Percentiles rank a stretch among this genome's conserved stretches.
phyloP scores from a whole-genome alignment of 441 rosid species.

The Eruca vesicaria region DNA sequence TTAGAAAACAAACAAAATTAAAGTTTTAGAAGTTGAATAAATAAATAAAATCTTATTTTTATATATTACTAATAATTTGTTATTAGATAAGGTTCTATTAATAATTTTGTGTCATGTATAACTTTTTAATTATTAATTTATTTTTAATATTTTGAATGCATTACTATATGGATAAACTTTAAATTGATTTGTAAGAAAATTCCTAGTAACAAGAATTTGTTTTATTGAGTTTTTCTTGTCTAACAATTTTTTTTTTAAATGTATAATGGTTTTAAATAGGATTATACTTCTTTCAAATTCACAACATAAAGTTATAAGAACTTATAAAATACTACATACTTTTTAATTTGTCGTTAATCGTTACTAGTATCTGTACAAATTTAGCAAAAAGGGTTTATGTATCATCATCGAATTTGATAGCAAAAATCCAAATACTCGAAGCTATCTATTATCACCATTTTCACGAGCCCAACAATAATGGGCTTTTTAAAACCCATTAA shows the following conservation, averaged over 20 bases:
- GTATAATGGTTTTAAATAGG: background rate
- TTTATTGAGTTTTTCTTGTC: background rate
- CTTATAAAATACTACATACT: background rate
- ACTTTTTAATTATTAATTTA: no score
- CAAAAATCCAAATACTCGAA: background rate
- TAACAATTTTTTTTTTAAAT: background rate
- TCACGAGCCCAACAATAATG: background rate
- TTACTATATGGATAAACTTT: no score
- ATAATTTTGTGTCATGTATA: no score
- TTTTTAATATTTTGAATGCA: no score
- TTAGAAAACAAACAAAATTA: no score
- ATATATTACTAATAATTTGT: no score
- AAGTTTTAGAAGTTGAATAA: no score
- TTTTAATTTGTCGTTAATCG: background rate
- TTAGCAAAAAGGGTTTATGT: background rate
- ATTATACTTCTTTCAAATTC: background rate
- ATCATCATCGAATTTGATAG: background rate
- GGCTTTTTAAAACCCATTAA: constrained; percentile 8
- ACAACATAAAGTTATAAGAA: background rate
- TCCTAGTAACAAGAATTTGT: background rate
- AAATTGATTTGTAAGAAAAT: no score
- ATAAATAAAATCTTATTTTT: no score
- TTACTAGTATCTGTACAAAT: background rate
- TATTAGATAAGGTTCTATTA: no score
- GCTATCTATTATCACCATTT: background rate